Evolutionary conservation across 106 monocot species (phyloP), one percentile per base, ranked within the genome.

Genomic region (Vanilla planifolia): DNA sequence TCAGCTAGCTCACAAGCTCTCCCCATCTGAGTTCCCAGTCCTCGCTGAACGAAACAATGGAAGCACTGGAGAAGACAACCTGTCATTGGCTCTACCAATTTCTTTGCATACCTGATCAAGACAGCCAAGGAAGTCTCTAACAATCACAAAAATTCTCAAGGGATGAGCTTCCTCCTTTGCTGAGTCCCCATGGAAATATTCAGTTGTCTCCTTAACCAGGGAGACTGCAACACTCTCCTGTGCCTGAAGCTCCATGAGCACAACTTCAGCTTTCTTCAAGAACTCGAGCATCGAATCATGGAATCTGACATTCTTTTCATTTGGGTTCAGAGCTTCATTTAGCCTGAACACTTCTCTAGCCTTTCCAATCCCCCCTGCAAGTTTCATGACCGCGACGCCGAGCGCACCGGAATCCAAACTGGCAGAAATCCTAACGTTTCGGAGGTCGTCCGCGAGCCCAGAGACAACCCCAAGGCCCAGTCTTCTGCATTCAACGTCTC

Each of bases 31-130:
- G n/a, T n/a, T n/a, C n/a, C n/a, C n/a, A n/a, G n/a, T n/a, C n/a
- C n/a, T n/a, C n/a, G n/a, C n/a, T n/a, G n/a, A n/a, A n/a, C n/a
- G n/a, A n/a, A n/a, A n/a, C n/a, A n/a, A n/a, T n/a, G n/a, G n/a
- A n/a, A n/a, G n/a, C n/a, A n/a, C n/a, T n/a, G n/a, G n/a, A n/a
- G n/a, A n/a, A n/a, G n/a, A n/a, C n/a, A n/a, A n/a, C n/a, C 63
- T 22, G 53, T 86, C 74, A 28, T 78, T 86, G 19, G 66, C 61
- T 51, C 66, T 80, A n/a, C 65, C 75, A n/a, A 86, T 80, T 37
- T 86, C 85, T 35, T 80, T 86, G 51, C 85, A 86, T 3, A 81
- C 80, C 44, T 74, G 85, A 55, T 86, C 85, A 55, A 86, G 85
- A 37, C 51, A 60, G 2, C 63, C 61, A 1, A 86, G 50, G 30